Base-by-base conservation (phyloP, 2,329 filamentous ascomycete genomes). In the Aspergillus proliferans region DNA sequence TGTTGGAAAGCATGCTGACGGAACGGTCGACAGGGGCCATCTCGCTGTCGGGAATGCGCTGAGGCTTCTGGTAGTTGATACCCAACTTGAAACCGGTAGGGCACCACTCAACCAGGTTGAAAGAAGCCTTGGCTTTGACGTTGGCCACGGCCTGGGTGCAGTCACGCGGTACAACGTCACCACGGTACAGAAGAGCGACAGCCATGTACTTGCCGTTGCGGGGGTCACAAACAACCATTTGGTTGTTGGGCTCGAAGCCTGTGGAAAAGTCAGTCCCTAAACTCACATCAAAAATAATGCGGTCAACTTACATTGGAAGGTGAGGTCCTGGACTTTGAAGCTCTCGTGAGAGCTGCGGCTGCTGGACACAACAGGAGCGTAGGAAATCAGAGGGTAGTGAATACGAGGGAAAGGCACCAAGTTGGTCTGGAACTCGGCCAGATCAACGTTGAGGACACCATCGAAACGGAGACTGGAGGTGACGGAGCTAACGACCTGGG, bases 321-420 rank as follows among this genome's bases (percentile, higher is more conserved):
- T 85, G 57, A 85, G 70, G 54, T 93, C 88, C 54, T 83, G 80
- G 48, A 90, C 85, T 78, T 88, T 89, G 82, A 91, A 91, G 76
- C 86, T 88, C 77, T 93, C 88, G 66, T 93, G 88, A 43, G 84
- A 81, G 71, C 86, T 88, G 80, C 87, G 88, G 75, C 80, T 77
- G 51, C 83, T 82, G 26, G 78, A 81, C 51, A 84, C 75, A 47
- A 85, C 81, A 2, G 82, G 82, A 1, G 82, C 80, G 58, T 84
- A 85, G 58, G 76, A 79, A 68, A 85, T 83, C 55, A 85, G 68
- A 39, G 82, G 82, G 64, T 84, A 85, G 66, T 85, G 82, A 57
- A 85, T 84, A 64, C 82, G 77, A 21, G 82, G 82, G 67, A 82
- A 85, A 6, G 82, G 82, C 46, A 85, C 82, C 68, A 85, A 68